Evolutionary conservation across 805 yeast genomes (phyloP), one percentile per base, ranked within the genome.

Genomic region (Dipodascopsis tothii): DNA sequence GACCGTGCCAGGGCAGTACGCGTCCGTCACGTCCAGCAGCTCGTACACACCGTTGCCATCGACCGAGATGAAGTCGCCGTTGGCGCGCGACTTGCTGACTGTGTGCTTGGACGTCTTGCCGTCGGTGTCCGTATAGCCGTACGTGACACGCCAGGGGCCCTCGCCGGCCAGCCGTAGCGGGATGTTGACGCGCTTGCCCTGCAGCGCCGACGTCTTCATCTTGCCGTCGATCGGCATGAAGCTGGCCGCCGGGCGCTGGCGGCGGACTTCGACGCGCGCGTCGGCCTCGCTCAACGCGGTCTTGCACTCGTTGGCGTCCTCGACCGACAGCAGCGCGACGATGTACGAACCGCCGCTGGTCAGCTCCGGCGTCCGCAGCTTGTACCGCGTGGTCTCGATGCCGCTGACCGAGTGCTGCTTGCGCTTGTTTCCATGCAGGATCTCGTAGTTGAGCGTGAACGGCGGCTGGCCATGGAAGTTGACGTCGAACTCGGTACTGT

Each of bases 401-500:
- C 69, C 68, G 6, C 67, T 65, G 4, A 72, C 60, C 0, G 63
- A 60, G 38, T 64, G 71, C 4, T 75, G 62, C 11, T 67, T 59
- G 50, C 77, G 66, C 48, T 72, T 70, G 47, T 65, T 62, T 2
- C 71, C 74, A 41, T 80, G 81, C 17, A 81, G 61, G 19, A 90
- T 65, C 42, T 78, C 83, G 62, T 87, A 88, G 19, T 68, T 70
- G 42, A 92, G 68, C 2, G 73, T 66, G 54, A 81, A 85, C 3
- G 97, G 97, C 0, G 82, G 75, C 51, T 79, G 78, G 11, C 99
- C 99, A 39, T 74, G 77, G 19, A 92, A 72, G 6, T 61, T 59
- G 3, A 90, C 70, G 0, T 81, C 79, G 3, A 83, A 63, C 2
- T 57, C 54, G 41, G 70, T 67, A 3, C 56, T 56, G 18, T 71